Evolutionary conservation across 139 green algal genomes (phyloP), one percentile per base, ranked within the genome.

Genomic region (Yamagishiella unicocca): DNA sequence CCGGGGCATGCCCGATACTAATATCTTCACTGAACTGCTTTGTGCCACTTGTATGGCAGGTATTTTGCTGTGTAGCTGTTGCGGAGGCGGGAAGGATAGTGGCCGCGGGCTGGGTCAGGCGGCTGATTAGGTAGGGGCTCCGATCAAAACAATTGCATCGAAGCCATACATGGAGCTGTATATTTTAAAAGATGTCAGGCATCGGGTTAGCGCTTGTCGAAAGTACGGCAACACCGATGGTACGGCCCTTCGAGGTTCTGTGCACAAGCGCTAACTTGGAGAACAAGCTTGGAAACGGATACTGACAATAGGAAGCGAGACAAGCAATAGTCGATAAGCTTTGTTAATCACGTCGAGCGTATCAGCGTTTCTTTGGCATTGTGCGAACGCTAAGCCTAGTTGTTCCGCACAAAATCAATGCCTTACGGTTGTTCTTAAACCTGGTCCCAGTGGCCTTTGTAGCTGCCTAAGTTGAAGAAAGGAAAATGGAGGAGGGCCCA

Each of bases 401-500:
- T 58, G 17, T n/a, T n/a, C n/a, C n/a, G n/a, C 50, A 12, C 50
- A 58, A 25, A 58, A 58, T 58, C 14, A 12, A 58, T 58, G 17
- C 17, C 50, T 58, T 25, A 17, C 50, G 17, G 50, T 25, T 58
- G 50, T 58, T 58, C 50, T 17, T 58, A 58, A 58, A 58, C 14
- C 17, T 12, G 50, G 12, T 58, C 17, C n/a, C n/a, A n/a, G 50
- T 12, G 50, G 12, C 14, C 50, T 58, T 58, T 58, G 50, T 12
- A 17, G 17, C 50, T 58, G 12, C n/a, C n/a, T n/a, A n/a, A n/a
- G 50, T 58, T 12, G 17, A 58, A 58, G 24, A 6, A 35, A 55
- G 24, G 7, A 78, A 24, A 33, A 78, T 78, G 70, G 70, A 78
- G 70, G 70, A 35, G 38, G 70, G 40, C 40, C 38, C 38, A 62